Percentiles rank a stretch among this genome's conserved stretches.
Evolutionary conservation across 495 filamentous ascomycete genomes (phyloP).

Genomic region (Penicillium maclennaniae): DNA sequence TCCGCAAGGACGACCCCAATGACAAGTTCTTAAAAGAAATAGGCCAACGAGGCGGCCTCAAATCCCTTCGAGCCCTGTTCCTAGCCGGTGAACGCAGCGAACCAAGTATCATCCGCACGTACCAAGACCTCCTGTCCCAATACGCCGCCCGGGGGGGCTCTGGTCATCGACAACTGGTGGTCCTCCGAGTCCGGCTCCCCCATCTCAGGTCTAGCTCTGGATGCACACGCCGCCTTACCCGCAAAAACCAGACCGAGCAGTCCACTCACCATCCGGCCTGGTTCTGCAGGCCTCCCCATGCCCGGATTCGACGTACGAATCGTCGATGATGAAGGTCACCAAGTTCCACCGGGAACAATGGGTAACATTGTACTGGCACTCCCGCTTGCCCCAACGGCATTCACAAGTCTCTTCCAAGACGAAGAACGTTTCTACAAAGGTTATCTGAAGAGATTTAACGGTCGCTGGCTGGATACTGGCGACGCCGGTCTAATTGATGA

Average conservation of each 20-base stretch:
- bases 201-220: conserved; percentile 74
- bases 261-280: conserved; percentile 64
- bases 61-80: conserved; percentile 68
- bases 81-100: conserved; percentile 88
- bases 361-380: conserved; percentile 85
- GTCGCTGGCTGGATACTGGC: conserved; percentile 83
- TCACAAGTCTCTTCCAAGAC: conserved; percentile 80
- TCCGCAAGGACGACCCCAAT: conserved; percentile 77
- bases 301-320: conserved; percentile 84
- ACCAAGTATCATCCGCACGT: conserved; percentile 76
- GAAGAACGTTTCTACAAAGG: conserved; percentile 77
- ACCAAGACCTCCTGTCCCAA: conserved; percentile 62
- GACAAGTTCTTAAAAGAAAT: conserved; percentile 58
- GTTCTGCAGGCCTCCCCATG: conserved; percentile 84
- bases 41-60: conserved; percentile 63
- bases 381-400: conserved; percentile 80
- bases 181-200: conserved; percentile 88
- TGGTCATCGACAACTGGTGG: conserved; percentile 95
- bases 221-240: conserved; percentile 26
- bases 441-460: conserved; percentile 75
- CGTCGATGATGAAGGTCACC: conserved; percentile 73
- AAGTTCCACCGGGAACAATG: conserved; percentile 66
- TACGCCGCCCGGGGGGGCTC: conserved; percentile 60
- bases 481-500: conserved; percentile 83
- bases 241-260: conserved; percentile 2